These are phyloP conservation scores for Yamadazyma kanchanaburiensis DNA, from an alignment of 1,139 yeast species.

Conservation along the genomic window DNA sequence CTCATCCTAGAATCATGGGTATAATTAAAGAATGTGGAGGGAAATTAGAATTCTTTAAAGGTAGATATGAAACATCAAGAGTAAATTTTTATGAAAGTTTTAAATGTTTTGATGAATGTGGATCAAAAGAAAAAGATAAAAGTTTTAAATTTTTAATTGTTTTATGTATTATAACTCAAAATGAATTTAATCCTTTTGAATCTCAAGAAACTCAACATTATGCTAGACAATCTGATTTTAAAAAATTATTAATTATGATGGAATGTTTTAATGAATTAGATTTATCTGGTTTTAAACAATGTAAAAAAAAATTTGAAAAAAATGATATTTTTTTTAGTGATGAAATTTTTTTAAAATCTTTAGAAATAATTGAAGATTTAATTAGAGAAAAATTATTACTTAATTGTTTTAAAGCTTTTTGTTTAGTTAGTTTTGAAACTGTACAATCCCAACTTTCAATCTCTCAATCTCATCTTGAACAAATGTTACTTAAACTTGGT, in stretches of 20 bases:
- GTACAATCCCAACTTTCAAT: constrained; percentile 20
- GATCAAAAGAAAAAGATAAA: constrained; percentile 53
- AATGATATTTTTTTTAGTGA: constrained; percentile 22
- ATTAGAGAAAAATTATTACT: constrained; percentile 28
- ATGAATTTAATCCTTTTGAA: constrained; percentile 65
- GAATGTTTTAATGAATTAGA: constrained; percentile 30
- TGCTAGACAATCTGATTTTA: constrained; percentile 33
- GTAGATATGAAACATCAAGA: constrained; percentile 61
- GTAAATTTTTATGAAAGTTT: constrained; percentile 69
- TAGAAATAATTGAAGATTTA: constrained; percentile 24
- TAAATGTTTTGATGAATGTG: constrained; percentile 77
- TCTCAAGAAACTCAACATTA: constrained; percentile 55
- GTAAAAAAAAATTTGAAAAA: constrained; percentile 5
- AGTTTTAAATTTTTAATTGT: constrained; percentile 62
- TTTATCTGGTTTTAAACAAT: constrained; percentile 18
- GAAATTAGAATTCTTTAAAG: constrained; percentile 57
- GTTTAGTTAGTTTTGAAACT: constrained; percentile 23
- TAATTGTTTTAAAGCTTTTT: constrained; percentile 28
- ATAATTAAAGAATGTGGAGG: constrained; percentile 76
- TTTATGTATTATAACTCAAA: constrained; percentile 61
- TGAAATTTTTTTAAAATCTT: constrained; percentile 27
- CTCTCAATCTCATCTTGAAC: constrained; percentile 30
- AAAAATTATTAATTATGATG: constrained; percentile 25
- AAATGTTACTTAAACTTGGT: constrained; percentile 36
- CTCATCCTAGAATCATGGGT: constrained; percentile 73